A percentile compares a stretch with the other conserved stretches of the same genome.
These are phyloP conservation scores for Mesembryanthemum crystallinum DNA, from an alignment of 148 eudicot genomes.

Conservation along the genomic window DNA sequence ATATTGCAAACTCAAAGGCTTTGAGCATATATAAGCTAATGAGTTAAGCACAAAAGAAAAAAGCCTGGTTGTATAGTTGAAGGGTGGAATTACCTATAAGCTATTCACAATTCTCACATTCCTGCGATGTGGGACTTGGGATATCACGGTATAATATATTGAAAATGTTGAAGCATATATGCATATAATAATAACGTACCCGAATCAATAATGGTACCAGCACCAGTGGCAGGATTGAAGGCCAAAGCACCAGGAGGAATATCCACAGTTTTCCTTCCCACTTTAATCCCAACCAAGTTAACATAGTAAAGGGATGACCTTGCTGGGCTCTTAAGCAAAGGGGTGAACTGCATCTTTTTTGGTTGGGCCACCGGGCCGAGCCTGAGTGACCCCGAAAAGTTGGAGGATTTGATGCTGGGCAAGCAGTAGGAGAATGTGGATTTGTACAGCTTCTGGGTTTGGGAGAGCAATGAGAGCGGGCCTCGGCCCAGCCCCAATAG, in stretches of 20 bases:
- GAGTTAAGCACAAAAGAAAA: no score
- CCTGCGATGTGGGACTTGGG: no score
- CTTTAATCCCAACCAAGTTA: constrained; percentile 64
- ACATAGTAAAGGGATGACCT: constrained; percentile 82
- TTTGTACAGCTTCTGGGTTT: constrained; percentile 52
- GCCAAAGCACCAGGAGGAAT: constrained; percentile 69
- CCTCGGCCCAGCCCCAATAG: constrained; percentile 83
- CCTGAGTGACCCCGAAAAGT: constrained; percentile 62
- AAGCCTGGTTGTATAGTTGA: no score
- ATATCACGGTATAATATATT: no score
- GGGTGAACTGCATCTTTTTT: constrained; percentile 53
- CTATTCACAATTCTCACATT: no score
- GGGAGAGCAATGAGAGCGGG: constrained; percentile 62
- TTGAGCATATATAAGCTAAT: no score
- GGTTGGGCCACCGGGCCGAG: constrained; percentile 77
- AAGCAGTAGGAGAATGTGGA: constrained; percentile 86
- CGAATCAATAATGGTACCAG: constrained; percentile 84
- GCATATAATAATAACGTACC: no score
- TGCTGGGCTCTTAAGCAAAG: constrained; percentile 63
- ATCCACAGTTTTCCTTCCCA: constrained; percentile 51
- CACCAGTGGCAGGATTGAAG: constrained; percentile 71
- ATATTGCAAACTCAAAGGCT: no score
- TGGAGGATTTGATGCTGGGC: constrained; percentile 58
- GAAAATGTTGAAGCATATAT: no score
- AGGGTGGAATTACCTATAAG: no score